Conservation (phyloP, 2,329 filamentous ascomycete genomes). For the Hymenoscyphus linearis region DNA sequence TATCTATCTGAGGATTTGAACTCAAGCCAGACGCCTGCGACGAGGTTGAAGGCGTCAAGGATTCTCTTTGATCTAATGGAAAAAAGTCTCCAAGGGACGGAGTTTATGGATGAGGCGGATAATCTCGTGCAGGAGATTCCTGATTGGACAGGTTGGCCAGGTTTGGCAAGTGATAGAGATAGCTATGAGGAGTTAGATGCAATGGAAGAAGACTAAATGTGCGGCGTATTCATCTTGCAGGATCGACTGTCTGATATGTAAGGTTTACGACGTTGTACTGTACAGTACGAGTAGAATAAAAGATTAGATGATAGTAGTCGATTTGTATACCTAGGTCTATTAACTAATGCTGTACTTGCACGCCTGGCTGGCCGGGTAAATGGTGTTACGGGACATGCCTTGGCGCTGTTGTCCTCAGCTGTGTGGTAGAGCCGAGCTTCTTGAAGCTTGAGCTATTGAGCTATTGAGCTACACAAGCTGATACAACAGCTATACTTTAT, state of each 20-base stretch:
- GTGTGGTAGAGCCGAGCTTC: background rate
- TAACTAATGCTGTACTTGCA: background rate
- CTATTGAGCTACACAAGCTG: too few relatives aligned
- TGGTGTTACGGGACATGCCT: background rate
- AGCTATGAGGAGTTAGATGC: too few relatives aligned
- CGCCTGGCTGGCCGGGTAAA: background rate
- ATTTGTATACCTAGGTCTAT: background rate
- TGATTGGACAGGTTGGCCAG: constrained; percentile 27
- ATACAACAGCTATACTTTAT: too few relatives aligned
- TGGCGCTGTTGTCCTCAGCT: background rate
- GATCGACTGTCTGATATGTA: background rate
- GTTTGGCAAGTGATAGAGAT: constrained; percentile 29
- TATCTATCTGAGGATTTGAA: constrained; percentile 13
- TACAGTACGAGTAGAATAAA: too few relatives aligned
- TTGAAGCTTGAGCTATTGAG: background rate
- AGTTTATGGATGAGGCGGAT: constrained; percentile 15
- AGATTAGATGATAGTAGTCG: background rate
- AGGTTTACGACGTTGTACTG: too few relatives aligned
- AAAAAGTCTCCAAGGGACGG: constrained; percentile 11
- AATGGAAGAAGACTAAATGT: too few relatives aligned
- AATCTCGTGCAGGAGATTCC: constrained; percentile 22
- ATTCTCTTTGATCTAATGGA: too few relatives aligned
- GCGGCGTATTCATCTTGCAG: background rate
- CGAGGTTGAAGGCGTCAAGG: constrained; percentile 23
- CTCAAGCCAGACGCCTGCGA: too few relatives aligned